These are phyloP conservation scores for Selenicereus undatus DNA, from an alignment of 148 eudicot species.

Conservation along the genomic window DNA sequence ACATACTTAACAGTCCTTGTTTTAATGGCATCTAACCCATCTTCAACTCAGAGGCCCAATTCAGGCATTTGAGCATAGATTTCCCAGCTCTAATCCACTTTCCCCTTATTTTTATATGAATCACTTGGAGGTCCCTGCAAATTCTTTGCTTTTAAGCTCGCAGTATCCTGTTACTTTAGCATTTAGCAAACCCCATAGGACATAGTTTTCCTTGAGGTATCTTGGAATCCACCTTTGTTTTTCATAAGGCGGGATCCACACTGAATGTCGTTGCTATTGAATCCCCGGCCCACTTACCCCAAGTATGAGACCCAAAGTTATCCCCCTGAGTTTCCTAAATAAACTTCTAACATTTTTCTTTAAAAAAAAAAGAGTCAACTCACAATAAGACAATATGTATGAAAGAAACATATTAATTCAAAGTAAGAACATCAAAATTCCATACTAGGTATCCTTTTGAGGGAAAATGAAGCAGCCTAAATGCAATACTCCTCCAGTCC, in stretches of 20 bases:
- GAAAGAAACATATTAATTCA: background rate
- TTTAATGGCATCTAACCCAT: background rate
- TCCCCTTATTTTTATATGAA: too few relatives aligned
- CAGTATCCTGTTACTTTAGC: too few relatives aligned
- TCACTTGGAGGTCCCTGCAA: too few relatives aligned
- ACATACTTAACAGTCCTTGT: background rate
- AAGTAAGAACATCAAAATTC: background rate
- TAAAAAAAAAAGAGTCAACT: background rate
- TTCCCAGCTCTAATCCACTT: background rate
- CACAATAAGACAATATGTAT: background rate
- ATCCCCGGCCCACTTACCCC: background rate
- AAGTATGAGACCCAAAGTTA: background rate
- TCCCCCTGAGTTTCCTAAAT: too few relatives aligned
- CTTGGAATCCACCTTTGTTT: too few relatives aligned
- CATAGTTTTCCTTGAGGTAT: too few relatives aligned
- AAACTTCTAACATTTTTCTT: too few relatives aligned
- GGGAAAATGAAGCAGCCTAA: background rate
- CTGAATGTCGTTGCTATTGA: too few relatives aligned
- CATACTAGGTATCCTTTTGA: background rate
- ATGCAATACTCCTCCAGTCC: too few relatives aligned
- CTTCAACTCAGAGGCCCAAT: background rate
- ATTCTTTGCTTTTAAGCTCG: too few relatives aligned
- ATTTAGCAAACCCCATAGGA: too few relatives aligned
- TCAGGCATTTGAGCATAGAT: background rate
- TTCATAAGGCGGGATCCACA: too few relatives aligned